These are phyloP conservation scores for Xylaria venustula DNA, from an alignment of 495 filamentous ascomycete genomes.

Conservation along the genomic window DNA sequence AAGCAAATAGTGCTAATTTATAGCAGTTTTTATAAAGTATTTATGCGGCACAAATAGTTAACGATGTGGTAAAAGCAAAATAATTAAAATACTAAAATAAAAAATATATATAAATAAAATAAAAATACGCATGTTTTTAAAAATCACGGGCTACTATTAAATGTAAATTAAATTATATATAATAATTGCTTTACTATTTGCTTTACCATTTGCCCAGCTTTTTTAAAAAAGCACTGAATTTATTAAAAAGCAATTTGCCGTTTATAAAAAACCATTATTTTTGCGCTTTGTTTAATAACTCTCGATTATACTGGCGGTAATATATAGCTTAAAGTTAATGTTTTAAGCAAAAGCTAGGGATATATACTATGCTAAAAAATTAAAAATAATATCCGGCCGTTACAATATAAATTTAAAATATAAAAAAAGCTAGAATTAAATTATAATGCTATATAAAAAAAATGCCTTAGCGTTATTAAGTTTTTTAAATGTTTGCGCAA, in stretches of 20 bases:
- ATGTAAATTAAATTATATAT: no score
- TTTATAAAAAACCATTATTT: not conserved
- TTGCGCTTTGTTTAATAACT: not conserved
- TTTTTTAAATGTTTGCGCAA: not conserved
- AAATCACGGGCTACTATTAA: no score
- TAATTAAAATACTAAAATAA: not conserved
- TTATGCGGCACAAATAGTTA: not conserved
- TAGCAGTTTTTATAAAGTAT: not conserved
- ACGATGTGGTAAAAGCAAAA: not conserved
- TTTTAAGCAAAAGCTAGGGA: not conserved
- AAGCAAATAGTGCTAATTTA: not conserved
- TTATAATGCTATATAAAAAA: not conserved
- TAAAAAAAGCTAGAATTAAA: not conserved
- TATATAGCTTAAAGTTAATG: not conserved
- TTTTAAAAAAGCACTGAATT: not conserved
- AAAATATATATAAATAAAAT: not conserved
- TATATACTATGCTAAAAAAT: not conserved
- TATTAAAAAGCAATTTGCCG: not conserved
- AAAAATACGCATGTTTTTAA: no score
- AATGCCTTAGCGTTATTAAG: not conserved
- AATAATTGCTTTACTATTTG: no score
- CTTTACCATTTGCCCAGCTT: no score
- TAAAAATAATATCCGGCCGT: not conserved
- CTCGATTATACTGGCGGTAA: not conserved
- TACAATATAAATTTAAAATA: not conserved